Base-by-base conservation (phyloP, 768 basidiomycete genomes). In the Suillus clintonianus region DNA sequence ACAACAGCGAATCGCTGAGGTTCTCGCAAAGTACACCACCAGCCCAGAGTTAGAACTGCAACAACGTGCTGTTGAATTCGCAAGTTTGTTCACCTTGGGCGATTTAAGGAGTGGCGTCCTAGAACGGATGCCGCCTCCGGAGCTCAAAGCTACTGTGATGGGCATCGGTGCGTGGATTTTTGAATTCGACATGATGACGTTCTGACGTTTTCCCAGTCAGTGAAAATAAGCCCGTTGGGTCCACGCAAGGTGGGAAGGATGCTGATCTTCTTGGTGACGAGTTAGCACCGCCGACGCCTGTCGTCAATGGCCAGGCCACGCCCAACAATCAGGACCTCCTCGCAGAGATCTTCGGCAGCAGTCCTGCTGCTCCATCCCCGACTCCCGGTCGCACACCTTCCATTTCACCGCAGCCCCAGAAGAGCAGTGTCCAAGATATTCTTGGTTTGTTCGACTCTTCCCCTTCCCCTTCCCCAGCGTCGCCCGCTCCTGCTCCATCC, bases 101-200 rank as follows among this genome's bases (percentile, higher is more conserved):
- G 88, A 91, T n/a, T 78, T 92, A 24, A 83, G 86, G 64, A 82
- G 84, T 9, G 97, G 97, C 42, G 95, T 99, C 1, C 76, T 99
- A 64, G 97, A 99, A 79, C 86, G 95, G 61, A 99, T 99, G 97
- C 97, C 97, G n/a, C 92, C 94, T 6, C 97, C 97, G 2, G 97
- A 99, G 75, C 79, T 99, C 67, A 97, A 96, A 79, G 90, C 92
- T n/a, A 98, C 97, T 3, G 92, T 99, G 2, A 91, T 97, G 84
- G 97, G 94, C 53, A 85, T 91, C 64, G 92, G 95, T 96, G 68
- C 67, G 86, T 79, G 15, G 17, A 32, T 61, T 30, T 0, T 48
- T 32, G 32, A 30, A 55, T 15, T 62, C 24, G 17, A 9, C n/a
- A 43, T 14, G 15, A 14, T 10, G 48, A 6, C 6, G 17, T 7